Conservation (phyloP, 805 yeast species). For the Cyberlindnera mycetangii region DNA sequence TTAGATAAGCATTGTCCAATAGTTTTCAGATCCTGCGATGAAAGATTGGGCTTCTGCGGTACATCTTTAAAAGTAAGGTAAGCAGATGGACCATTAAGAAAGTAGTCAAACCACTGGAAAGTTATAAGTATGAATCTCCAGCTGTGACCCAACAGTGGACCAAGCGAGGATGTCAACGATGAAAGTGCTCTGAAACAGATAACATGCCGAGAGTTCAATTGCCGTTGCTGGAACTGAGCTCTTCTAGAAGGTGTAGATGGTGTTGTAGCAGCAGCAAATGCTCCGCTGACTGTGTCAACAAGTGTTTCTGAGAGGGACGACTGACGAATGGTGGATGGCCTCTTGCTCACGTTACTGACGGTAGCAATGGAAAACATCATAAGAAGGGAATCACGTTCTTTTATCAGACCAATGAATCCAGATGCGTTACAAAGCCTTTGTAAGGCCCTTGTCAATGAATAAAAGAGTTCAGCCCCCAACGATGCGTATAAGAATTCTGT, state of each 20-base stretch:
- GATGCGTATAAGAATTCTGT: slow-evolving; percentile 58
- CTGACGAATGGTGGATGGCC: slow-evolving; percentile 25
- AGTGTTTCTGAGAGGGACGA: slow-evolving; percentile 48
- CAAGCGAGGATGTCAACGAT: slow-evolving; percentile 78
- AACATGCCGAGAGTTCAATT: slow-evolving; percentile 63
- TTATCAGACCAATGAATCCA: slow-evolving; percentile 62
- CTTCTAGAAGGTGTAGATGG: slow-evolving; percentile 13
- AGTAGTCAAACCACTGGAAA: slow-evolving; percentile 77
- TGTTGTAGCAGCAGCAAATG: slow-evolving; percentile 12
- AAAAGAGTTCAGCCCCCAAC: slow-evolving; percentile 69
- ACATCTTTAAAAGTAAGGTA: slow-evolving; percentile 35
- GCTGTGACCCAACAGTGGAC: slow-evolving; percentile 60
- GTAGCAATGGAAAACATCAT: slow-evolving; percentile 44
- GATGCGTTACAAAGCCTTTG: slow-evolving; percentile 82
- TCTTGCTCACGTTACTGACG: slow-evolving; percentile 38
- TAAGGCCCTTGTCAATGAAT: slow-evolving; percentile 61
- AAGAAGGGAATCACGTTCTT: slow-evolving; percentile 57
- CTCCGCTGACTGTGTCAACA: slow-evolving; percentile 39
- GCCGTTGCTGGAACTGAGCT: slow-evolving; percentile 35
- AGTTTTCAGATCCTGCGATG: slow-evolving; percentile 44
- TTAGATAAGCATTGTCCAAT: slow-evolving; percentile 58
- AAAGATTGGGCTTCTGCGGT: slow-evolving; percentile 41
- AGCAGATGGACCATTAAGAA: slow-evolving; percentile 56
- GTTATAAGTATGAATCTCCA: slow-evolving; percentile 67
- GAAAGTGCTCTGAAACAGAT: slow-evolving; percentile 75